Evolutionary conservation across 306 rosid genomes (phyloP).

Genomic region (Gastrolobium bilobum): DNA sequence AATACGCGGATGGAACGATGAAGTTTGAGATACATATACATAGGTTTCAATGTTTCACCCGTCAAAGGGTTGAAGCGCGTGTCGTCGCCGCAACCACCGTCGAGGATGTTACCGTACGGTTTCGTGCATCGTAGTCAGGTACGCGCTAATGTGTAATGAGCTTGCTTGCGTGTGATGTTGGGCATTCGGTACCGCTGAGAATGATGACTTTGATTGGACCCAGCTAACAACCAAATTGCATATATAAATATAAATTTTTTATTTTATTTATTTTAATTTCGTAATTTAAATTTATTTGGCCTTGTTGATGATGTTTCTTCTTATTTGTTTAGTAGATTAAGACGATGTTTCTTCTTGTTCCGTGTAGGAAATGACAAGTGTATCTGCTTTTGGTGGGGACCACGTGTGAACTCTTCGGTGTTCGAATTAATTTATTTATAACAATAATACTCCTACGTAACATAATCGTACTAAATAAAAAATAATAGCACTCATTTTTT

Average conservation of each 20-base stretch:
- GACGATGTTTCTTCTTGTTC: neutral
- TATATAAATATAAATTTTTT: too few relatives aligned
- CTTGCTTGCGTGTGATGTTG: conserved; percentile 27
- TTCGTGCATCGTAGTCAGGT: conserved; percentile 24
- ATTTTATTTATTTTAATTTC: too few relatives aligned
- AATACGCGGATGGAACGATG: neutral
- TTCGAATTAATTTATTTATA: too few relatives aligned
- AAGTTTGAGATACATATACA: neutral
- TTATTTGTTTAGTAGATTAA: too few relatives aligned
- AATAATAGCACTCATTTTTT: too few relatives aligned
- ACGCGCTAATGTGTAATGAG: conserved; percentile 22
- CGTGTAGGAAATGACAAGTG: neutral
- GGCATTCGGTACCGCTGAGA: neutral
- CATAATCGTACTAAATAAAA: too few relatives aligned
- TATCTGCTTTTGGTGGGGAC: conserved; percentile 12
- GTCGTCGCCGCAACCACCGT: conserved; percentile 44
- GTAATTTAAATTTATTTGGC: neutral
- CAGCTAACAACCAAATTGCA: neutral
- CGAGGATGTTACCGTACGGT: conserved; percentile 17
- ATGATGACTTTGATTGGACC: conserved; percentile 24
- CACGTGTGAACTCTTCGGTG: neutral
- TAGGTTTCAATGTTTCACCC: conserved; percentile 42
- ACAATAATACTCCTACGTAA: neutral
- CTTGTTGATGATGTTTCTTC: neutral
- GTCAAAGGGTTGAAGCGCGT: conserved; percentile 64